A percentile compares a stretch with the other conserved stretches of the same genome.
phyloP scores from a whole-genome alignment of 768 basidiomycete species.

The Mycena latifolia region DNA sequence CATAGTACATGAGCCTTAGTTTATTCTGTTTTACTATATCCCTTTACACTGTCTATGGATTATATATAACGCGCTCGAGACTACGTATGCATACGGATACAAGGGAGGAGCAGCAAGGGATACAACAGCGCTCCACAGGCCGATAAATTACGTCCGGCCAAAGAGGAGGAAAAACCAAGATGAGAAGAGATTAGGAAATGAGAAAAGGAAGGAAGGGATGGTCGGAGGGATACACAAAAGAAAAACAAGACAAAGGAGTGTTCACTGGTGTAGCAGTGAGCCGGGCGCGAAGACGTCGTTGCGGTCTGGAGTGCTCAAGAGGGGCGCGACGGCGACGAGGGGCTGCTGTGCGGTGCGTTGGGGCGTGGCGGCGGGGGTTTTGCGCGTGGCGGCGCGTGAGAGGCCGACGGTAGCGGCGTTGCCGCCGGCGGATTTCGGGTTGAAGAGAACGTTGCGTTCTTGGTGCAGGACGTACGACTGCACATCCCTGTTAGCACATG shows the following conservation, averaged over 20 bases:
- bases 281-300: conserved; percentile 78
- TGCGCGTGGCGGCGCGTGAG: conserved; percentile 55
- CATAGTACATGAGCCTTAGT: too few relatives aligned
- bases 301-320: conserved; percentile 46
- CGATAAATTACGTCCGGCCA: conserved; percentile 11
- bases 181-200: conserved; percentile 19
- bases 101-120: conserved; percentile 13
- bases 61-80: conserved; percentile 18
- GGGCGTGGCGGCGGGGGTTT: conserved; percentile 44
- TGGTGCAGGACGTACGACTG: conserved; percentile 89
- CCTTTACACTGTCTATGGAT: conserved; percentile 11
- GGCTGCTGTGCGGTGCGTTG: conserved; percentile 58
- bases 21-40: conserved; percentile 17
- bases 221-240: not conserved
- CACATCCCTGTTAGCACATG: conserved; percentile 28
- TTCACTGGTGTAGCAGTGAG: conserved; percentile 74
- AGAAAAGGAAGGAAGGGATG: not conserved
- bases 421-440: conserved; percentile 49
- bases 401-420: conserved; percentile 47
- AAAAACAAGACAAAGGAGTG: conserved; percentile 26
- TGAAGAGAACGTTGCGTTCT: conserved; percentile 78
- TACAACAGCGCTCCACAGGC: conserved; percentile 21
- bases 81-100: conserved; percentile 20
- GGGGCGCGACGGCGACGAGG: conserved; percentile 60
- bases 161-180: conserved; percentile 23